phyloP scores from a whole-genome alignment of 129 eudicot species.

The Kitagawia praeruptora region DNA sequence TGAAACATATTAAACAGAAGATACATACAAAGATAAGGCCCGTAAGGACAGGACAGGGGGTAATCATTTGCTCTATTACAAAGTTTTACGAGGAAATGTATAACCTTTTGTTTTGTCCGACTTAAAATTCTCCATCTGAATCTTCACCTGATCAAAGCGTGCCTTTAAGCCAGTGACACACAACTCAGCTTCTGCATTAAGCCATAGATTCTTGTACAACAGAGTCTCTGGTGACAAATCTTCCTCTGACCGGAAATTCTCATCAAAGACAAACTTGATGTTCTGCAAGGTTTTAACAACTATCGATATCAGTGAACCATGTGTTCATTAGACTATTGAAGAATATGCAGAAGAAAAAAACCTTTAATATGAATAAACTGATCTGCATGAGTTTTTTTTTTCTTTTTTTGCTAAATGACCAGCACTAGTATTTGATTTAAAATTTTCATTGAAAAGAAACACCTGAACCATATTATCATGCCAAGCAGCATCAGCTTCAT shows the following conservation, averaged over 20 bases:
- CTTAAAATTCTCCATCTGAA: conserved; percentile 39
- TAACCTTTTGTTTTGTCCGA: conserved; percentile 22
- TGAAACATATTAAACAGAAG: conserved; percentile 6
- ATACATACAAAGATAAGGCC: not conserved
- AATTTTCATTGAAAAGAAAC: not conserved
- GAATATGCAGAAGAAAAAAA: not conserved
- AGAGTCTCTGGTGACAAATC: conserved; percentile 31
- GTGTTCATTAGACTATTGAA: not conserved
- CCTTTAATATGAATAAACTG: not conserved
- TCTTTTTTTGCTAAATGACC: not conserved
- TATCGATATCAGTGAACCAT: not conserved
- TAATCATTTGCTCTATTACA: not conserved
- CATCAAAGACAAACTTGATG: conserved; percentile 52
- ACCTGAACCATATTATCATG: conserved; percentile 62
- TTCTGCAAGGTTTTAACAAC: conserved; percentile 31
- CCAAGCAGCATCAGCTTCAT: conserved; percentile 25
- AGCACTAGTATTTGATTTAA: not conserved
- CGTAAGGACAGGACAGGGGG: not conserved
- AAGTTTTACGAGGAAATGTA: not conserved
- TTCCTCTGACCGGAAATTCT: conserved; percentile 42
- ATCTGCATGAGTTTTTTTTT: no score
- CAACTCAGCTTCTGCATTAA: conserved; percentile 83
- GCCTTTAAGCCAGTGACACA: conserved; percentile 49
- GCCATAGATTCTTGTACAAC: conserved; percentile 74
- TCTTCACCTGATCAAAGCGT: conserved; percentile 62